Base-by-base conservation (phyloP, 805 yeast species). In the Starmerella apicola region DNA sequence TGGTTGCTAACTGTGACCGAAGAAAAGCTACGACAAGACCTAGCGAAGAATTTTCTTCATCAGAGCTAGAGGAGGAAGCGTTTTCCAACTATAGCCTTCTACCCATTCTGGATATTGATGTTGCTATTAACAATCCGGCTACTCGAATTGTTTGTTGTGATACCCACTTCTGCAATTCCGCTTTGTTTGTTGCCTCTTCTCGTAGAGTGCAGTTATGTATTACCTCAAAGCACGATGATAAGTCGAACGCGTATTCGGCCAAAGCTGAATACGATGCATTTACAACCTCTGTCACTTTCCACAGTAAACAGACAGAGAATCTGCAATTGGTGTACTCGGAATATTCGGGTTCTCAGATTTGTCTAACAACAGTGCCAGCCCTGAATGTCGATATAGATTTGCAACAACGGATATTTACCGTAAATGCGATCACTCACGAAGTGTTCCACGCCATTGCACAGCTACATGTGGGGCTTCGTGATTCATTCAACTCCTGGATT, bases 141-240 rank as follows among this genome's bases (percentile, higher is more conserved):
- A 9, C 49, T 8, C 42, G 55, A 1, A n/a, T 51, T 12, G 53
- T 51, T 9, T 51, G 51, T 26, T 51, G 44, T 12, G 26, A 30
- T 10, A 33, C 32, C 3, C 25, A 35, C 12, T 12, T n/a, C n/a
- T 40, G 45, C 13, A 34, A 38, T 8, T 43, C 49, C 18, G 40
- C 58, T 22, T 57, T 63, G 55, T 58, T 63, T 21, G 56, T 61
- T 16, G 44, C 57, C 5, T 49, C 56, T 3, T 55, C 62, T 24
- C 50, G 58, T 3, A 54, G 58, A 31, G 44, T 63, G 9, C 42
- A 49, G 21, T 54, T 62, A 29, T 53, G 54, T 33, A 23, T 60
- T 20, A 53, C 49, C 23, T 47, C 65, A 13, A 44, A 51, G 13
- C 65, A 61, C 33, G 37, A 34, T 4, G 23, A 33, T 3, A 34